Evolutionary conservation across 345 rosid genomes (phyloP).

Genomic region (Punica granatum): DNA sequence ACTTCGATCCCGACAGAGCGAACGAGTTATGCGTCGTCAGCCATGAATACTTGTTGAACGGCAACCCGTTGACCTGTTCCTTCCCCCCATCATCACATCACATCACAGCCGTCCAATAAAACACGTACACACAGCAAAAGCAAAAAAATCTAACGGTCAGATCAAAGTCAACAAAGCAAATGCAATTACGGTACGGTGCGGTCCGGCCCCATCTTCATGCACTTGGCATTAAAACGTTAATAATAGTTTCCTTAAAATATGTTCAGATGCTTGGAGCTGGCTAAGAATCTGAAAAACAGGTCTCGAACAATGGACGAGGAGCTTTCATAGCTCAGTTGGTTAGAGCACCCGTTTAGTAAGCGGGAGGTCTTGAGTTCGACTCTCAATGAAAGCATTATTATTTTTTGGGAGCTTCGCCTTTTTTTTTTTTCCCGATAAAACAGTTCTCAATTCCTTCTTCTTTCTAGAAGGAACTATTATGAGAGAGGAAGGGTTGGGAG

Average conservation of each 20-base stretch:
- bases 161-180: background rate
- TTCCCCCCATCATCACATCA: background rate
- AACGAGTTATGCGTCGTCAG: conserved; percentile 87
- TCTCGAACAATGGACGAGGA: background rate
- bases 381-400: no score
- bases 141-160: background rate
- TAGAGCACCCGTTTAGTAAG: background rate
- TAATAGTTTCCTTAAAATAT: background rate
- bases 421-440: no score
- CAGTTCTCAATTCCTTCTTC: no score
- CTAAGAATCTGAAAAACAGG: background rate
- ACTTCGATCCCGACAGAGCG: conserved; percentile 36
- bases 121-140: background rate
- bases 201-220: background rate
- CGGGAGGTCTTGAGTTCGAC: no score
- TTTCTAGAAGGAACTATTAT: no score
- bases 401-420: no score
- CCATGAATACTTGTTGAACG: conserved; percentile 88
- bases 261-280: no score
- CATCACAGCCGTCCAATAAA: background rate
- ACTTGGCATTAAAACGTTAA: background rate
- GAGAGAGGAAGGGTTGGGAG: no score
- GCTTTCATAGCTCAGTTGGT: background rate
- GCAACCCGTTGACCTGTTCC: conserved; percentile 61
- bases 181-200: background rate